A percentile compares a stretch with the other conserved stretches of the same genome.
Evolutionary conservation across 306 rosid genomes (phyloP).

Genomic region (Crotalaria pallida): DNA sequence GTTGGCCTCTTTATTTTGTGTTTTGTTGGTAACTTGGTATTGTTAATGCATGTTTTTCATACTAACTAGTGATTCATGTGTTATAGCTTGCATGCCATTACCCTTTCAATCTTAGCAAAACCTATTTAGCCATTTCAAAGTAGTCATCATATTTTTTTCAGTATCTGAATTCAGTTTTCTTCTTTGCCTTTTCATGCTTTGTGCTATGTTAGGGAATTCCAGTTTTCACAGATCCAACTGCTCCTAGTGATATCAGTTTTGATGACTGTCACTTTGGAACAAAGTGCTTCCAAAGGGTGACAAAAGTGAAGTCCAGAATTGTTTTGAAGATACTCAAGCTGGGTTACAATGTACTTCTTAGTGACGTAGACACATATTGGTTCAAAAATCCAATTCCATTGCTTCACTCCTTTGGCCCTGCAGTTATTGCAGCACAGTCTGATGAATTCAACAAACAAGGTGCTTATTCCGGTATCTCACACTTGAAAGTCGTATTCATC

Average conservation of each 20-base stretch:
- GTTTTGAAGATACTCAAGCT: constrained; percentile 75
- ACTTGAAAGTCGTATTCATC: constrained; percentile 10
- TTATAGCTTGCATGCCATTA: background rate
- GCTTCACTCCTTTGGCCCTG: constrained; percentile 62
- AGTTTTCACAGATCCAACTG: constrained; percentile 62
- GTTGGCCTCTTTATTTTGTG: background rate
- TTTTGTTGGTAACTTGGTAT: background rate
- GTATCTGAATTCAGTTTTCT: background rate
- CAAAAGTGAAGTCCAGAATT: constrained; percentile 86
- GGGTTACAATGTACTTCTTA: constrained; percentile 87
- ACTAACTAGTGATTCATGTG: background rate
- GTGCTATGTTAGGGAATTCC: constrained; percentile 68
- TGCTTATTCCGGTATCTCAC: constrained; percentile 23
- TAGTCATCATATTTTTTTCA: background rate
- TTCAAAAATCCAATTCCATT: constrained; percentile 70
- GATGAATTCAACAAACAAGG: constrained; percentile 83
- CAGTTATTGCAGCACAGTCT: constrained; percentile 71
- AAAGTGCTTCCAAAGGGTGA: constrained; percentile 90
- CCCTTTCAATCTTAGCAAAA: background rate
- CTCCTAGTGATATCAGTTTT: constrained; percentile 66
- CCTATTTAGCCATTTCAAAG: constrained; percentile 1
- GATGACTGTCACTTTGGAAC: constrained; percentile 92
- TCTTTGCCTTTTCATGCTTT: background rate
- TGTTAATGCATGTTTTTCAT: background rate
- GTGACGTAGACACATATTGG: constrained; percentile 91